Percentiles rank a stretch among this genome's conserved stretches.
phyloP scores from a whole-genome alignment of 441 rosid genomes.

The Cnidoscolus chayamansa region DNA sequence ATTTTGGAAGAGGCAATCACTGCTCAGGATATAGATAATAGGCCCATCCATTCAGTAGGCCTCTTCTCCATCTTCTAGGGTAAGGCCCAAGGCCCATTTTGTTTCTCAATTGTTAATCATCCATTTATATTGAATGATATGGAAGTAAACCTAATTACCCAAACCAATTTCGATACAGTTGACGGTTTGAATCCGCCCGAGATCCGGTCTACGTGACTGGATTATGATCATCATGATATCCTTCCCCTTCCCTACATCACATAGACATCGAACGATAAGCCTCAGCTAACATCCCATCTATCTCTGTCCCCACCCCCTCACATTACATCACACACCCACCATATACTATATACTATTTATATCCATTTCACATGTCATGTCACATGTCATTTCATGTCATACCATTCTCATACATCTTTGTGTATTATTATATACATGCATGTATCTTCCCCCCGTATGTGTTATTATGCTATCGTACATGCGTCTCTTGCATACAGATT shows the following conservation, averaged over 20 bases:
- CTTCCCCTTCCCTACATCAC: neutral
- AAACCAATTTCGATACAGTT: too few relatives aligned
- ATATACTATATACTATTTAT: neutral
- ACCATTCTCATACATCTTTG: too few relatives aligned
- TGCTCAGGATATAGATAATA: too few relatives aligned
- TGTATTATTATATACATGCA: too few relatives aligned
- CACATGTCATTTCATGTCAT: neutral
- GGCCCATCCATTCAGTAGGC: too few relatives aligned
- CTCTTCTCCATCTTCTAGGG: too few relatives aligned
- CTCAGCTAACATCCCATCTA: constrained; percentile 5
- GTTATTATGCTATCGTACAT: neutral
- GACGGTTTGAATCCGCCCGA: too few relatives aligned
- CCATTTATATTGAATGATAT: too few relatives aligned
- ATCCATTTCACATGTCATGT: constrained; percentile 20
- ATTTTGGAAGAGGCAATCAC: too few relatives aligned
- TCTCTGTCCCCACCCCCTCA: neutral
- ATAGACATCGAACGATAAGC: neutral
- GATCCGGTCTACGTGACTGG: neutral
- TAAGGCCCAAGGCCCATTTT: neutral
- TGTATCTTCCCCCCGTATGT: neutral
- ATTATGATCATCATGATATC: constrained; percentile 3
- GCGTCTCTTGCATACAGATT: neutral
- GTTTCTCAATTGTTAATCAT: too few relatives aligned
- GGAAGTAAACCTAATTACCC: too few relatives aligned
- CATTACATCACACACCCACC: constrained; percentile 23